A percentile compares a stretch with the other conserved stretches of the same genome.
phyloP scores from a whole-genome alignment of 1,139 yeast genomes.

The Blastobotrys proliferans region DNA sequence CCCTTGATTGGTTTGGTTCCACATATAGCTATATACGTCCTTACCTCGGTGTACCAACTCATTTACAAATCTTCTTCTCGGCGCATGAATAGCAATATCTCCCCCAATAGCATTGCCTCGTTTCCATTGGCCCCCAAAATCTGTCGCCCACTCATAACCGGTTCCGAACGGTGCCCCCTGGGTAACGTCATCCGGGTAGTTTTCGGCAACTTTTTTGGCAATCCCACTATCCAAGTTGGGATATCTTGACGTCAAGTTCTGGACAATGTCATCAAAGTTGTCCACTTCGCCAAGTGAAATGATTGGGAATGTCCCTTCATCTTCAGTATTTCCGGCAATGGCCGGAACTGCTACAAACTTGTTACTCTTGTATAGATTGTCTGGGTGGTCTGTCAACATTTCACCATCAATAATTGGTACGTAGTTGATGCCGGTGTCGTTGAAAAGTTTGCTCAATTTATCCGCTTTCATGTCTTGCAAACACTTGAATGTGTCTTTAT shows the following conservation, averaged over 20 bases:
- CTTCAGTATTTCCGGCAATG: neutral
- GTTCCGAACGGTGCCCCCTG: neutral
- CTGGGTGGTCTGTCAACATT: neutral
- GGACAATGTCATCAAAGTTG: neutral
- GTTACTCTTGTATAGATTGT: neutral
- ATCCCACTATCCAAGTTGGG: neutral
- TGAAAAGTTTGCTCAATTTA: neutral
- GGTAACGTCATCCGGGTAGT: neutral
- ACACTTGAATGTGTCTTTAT: neutral
- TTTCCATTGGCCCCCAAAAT: constrained; percentile 13
- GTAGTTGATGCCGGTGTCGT: neutral
- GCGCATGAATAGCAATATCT: constrained; percentile 19
- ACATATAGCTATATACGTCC: constrained; percentile 21
- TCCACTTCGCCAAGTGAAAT: neutral
- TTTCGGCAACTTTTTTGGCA: neutral
- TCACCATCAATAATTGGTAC: constrained; percentile 1
- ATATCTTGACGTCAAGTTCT: neutral
- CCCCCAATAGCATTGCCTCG: constrained; percentile 17
- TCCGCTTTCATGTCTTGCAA: neutral
- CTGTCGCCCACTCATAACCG: neutral
- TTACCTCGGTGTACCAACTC: neutral
- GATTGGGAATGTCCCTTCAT: constrained; percentile 5
- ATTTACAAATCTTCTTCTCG: constrained; percentile 16
- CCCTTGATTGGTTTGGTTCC: constrained; percentile 20
- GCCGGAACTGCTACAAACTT: neutral